Base-by-base conservation (phyloP, 2,329 filamentous ascomycete species). In the Exophiala xenobiotica region DNA sequence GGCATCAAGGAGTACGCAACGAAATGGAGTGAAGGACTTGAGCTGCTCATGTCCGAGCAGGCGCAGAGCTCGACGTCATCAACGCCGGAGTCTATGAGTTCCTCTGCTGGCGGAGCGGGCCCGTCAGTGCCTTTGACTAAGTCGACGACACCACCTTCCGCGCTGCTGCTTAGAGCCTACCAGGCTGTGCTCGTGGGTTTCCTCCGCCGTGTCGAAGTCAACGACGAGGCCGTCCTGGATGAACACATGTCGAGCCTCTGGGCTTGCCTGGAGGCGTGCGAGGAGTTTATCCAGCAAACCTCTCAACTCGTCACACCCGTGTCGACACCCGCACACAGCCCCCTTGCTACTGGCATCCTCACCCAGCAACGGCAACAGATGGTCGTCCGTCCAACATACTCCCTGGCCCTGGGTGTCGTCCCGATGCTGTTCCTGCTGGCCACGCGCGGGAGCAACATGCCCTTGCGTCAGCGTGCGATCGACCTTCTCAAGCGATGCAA, bases 361-460 rank as follows among this genome's bases (percentile, higher is more conserved):
- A 2, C 42, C 11, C 29, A 44, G 6, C 20, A 24, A n/a, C n/a
- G n/a, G 20, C 35, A 23, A 23, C 44, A 31, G 22, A 22, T 9
- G 9, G 12, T 49, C 8, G 35, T 39, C 12, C 37, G 48, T 11
- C 53, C 53, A 26, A 59, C 44, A 58, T 87, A 87, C 65, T 82
- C 80, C 37, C 77, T 83, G 19, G 81, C 85, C 44, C 67, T 84
- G 8, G 83, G 83, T 14, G 80, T 87, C 48, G 75, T 87, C 3
- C 79, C 82, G 3, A 81, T 82, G 0, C 73, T 87, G 1, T 86
- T 82, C 57, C 76, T 85, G 4, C 79, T 83, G n/a, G 83, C 80
- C 5, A 85, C 80, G 5, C 85, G 85, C 62, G 87, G 83, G 61
- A 77, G 82, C 8, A 78, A 85, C 53, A 75, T 77, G 0, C 59